A percentile compares a stretch with the other conserved stretches of the same genome.
Evolutionary conservation across 1,284 basidiomycete genomes (phyloP).

Genomic region (Golubevia sp.): DNA sequence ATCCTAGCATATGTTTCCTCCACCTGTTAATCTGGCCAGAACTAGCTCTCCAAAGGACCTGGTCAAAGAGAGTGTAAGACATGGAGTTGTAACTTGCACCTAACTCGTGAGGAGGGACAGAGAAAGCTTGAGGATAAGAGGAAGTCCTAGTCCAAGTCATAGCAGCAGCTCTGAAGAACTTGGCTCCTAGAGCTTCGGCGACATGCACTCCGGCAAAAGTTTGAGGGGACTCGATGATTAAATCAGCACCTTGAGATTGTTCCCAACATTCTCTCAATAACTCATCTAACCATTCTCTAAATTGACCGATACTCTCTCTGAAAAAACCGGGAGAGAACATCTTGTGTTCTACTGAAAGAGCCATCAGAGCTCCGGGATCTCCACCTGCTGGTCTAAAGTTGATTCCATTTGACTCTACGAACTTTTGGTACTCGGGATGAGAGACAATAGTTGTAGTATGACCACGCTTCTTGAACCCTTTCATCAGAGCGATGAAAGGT

Average conservation of each 20-base stretch:
- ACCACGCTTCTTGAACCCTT: conserved; percentile 63
- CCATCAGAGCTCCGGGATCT: conserved; percentile 45
- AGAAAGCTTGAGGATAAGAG: conserved; percentile 46
- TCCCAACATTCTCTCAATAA: conserved; percentile 41
- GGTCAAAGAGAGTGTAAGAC: conserved; percentile 40
- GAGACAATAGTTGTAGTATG: conserved; percentile 70
- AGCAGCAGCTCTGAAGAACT: conserved; percentile 45
- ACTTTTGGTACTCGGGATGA: conserved; percentile 70
- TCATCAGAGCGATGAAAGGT: conserved; percentile 67
- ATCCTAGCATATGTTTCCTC: conserved; percentile 40
- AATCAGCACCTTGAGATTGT: conserved; percentile 37
- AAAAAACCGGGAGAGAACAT: conserved; percentile 44
- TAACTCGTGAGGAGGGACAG: conserved; percentile 35
- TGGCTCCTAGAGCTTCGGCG: conserved; percentile 34
- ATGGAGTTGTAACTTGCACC: conserved; percentile 38
- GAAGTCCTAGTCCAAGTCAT: conserved; percentile 48
- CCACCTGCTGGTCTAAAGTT: conserved; percentile 41
- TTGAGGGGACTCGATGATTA: conserved; percentile 41
- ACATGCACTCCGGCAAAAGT: conserved; percentile 43
- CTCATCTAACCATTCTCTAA: conserved; percentile 49
- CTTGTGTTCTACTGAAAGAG: conserved; percentile 40
- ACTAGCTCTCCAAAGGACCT: conserved; percentile 43
- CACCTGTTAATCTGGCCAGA: conserved; percentile 48
- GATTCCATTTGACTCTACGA: conserved; percentile 64
- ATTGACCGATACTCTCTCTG: conserved; percentile 38